A percentile compares a stretch with the other conserved stretches of the same genome.
phyloP scores from a whole-genome alignment of 2,329 filamentous ascomycete genomes.

The Phialocephala sp. region DNA sequence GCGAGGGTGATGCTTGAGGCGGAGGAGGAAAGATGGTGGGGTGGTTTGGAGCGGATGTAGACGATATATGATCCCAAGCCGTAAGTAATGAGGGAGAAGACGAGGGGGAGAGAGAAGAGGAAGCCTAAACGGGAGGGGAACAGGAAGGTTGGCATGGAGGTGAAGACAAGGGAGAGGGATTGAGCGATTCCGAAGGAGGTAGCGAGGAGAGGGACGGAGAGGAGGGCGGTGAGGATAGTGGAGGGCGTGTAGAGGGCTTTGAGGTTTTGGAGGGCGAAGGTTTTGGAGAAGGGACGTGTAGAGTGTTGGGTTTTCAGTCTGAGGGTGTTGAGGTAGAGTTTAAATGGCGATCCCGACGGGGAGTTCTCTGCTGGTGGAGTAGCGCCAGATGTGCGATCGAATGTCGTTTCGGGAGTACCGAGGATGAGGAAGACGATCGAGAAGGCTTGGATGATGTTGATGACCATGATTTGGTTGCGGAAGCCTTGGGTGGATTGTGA shows the following conservation, averaged over 20 bases:
- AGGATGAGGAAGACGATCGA: slow-evolving; percentile 55
- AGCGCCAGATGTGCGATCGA: slow-evolving; percentile 47
- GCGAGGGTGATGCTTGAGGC: background rate
- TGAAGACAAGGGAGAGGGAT: slow-evolving; percentile 55
- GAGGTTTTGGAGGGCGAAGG: slow-evolving; percentile 46
- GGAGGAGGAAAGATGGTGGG: slow-evolving; percentile 18
- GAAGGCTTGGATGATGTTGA: slow-evolving; percentile 54
- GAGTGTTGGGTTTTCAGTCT: slow-evolving; percentile 29
- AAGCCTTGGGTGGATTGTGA: slow-evolving; percentile 50
- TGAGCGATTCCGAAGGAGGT: slow-evolving; percentile 54
- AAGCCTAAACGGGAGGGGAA: slow-evolving; percentile 48
- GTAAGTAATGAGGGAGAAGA: slow-evolving; percentile 31
- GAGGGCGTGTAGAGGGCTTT: slow-evolving; percentile 57
- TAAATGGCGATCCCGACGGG: slow-evolving; percentile 21
- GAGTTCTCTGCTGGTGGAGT: slow-evolving; percentile 16
- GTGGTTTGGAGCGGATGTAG: slow-evolving; percentile 18
- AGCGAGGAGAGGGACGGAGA: slow-evolving; percentile 52
- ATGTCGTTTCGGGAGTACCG: slow-evolving; percentile 58
- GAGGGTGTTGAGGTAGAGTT: slow-evolving; percentile 29
- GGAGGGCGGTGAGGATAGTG: slow-evolving; percentile 51
- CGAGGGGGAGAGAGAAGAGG: slow-evolving; percentile 45
- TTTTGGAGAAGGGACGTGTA: slow-evolving; percentile 33
- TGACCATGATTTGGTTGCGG: slow-evolving; percentile 56
- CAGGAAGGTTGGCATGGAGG: slow-evolving; percentile 51
- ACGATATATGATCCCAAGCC: slow-evolving; percentile 21